Evolutionary conservation across 1,284 basidiomycete species (phyloP), one percentile per base, ranked within the genome.

Genomic region (Cryptococcus jaspeensis): DNA sequence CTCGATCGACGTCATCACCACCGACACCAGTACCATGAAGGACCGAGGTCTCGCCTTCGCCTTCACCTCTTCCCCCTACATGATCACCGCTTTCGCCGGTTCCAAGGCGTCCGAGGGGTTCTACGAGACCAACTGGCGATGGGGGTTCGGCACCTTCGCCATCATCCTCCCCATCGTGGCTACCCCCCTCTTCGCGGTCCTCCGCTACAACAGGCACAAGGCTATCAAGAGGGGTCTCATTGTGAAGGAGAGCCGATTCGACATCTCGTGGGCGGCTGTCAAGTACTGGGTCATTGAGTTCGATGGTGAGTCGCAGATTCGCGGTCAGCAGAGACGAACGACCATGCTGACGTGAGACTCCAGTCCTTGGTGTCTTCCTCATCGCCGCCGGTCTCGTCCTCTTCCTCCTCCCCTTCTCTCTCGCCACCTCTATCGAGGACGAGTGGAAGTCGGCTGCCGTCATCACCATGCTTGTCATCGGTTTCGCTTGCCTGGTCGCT

Each of bases 31-130:
- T 1, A 62, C 67, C 3, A 65, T 79, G n/a, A 65, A 66, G 8
- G 71, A 75, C 54, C 69, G 78, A 64, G 71, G 78, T 39, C 65
- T 80, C 20, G 74, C 76, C 20, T 79, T 72, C 35, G 78, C 73
- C 55, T 72, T 78, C 56, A 78, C 78, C 16, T 73, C 78, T 0
- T 65, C 73, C 7, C 78, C 78, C 0, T 79, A 70, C 63, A 64
- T 76, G 51, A 78, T 79, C 66, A 78, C 77, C 35, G 70, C 77
- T 11, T 79, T 75, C 22, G 73, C 71, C 20, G 78, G 78, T 2
- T 65, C 79, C 40, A 62, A 73, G 40, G 61, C 70, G 5, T 55
- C 67, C 1, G 69, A 76, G 18, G 56, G 67, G 8, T 70, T 76
- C 37, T 69, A 61, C 50, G 63, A 59, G 16, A 69, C 59, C 38